Conservation (phyloP, 108 stramenopile species). For the Cyclotella choctawhatcheeana region DNA sequence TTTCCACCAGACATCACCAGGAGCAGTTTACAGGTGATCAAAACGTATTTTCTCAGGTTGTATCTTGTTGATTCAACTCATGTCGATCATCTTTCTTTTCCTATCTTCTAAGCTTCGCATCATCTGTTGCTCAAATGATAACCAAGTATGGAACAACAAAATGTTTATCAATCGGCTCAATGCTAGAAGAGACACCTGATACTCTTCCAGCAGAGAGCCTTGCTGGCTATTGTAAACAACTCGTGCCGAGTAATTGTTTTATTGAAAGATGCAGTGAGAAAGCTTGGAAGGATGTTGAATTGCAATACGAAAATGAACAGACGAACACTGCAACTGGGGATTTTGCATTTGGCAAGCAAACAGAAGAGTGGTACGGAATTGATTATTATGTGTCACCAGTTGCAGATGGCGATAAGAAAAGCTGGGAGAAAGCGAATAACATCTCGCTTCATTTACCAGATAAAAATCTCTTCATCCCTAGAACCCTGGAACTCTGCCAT, state of each 20-base stretch:
- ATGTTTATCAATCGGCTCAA: conserved; percentile 68
- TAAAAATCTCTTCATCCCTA: conserved; percentile 79
- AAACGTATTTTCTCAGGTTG: neutral
- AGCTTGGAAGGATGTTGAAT: conserved; percentile 69
- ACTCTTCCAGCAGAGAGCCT: conserved; percentile 64
- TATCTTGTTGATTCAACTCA: neutral
- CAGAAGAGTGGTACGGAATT: conserved; percentile 83
- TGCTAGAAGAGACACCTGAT: conserved; percentile 67
- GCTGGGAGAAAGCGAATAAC: conserved; percentile 45
- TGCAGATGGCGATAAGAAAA: conserved; percentile 19
- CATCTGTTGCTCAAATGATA: conserved; percentile 60
- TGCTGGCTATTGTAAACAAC: conserved; percentile 42
- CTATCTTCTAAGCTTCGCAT: conserved; percentile 53
- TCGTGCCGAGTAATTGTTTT: conserved; percentile 72
- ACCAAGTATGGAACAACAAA: conserved; percentile 71
- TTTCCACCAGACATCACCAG: conserved; percentile 80
- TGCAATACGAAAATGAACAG: conserved; percentile 10
- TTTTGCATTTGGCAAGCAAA: conserved; percentile 49
- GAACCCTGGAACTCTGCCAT: conserved; percentile 67
- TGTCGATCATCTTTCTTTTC: neutral
- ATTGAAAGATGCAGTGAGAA: conserved; percentile 81
- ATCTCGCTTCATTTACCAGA: conserved; percentile 60
- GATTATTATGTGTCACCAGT: conserved; percentile 71
- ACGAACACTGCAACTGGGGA: neutral
- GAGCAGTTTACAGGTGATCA: conserved; percentile 56